Evolutionary conservation across 1,139 yeast species (phyloP).

Genomic region (Yamadazyma mexicana): DNA sequence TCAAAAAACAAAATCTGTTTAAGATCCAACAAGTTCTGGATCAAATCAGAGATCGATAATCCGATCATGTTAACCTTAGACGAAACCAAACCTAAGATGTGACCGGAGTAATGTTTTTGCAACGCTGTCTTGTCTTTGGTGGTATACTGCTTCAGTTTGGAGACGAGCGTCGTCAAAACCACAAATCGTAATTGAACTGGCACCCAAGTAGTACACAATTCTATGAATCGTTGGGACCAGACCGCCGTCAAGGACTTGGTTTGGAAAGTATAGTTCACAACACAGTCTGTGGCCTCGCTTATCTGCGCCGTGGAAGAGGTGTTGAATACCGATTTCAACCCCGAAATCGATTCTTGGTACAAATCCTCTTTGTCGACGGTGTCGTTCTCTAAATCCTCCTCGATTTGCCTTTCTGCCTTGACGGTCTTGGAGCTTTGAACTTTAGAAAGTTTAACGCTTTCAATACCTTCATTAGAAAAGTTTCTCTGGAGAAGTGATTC

Average conservation of each 20-base stretch:
- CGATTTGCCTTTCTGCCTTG: constrained; percentile 20
- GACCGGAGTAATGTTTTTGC: constrained; percentile 52
- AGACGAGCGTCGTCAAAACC: constrained; percentile 49
- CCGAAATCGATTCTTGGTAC: constrained; percentile 40
- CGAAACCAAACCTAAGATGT: constrained; percentile 67
- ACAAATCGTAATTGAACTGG: constrained; percentile 88
- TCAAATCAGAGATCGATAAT: constrained; percentile 79
- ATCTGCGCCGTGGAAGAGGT: constrained; percentile 53
- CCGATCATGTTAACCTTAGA: constrained; percentile 87
- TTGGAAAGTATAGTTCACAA: constrained; percentile 36
- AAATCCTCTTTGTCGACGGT: constrained; percentile 25
- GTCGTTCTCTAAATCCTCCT: constrained; percentile 33
- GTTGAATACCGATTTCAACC: constrained; percentile 50
- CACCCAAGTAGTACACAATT: constrained; percentile 70
- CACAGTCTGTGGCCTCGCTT: constrained; percentile 44
- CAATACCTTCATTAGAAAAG: constrained; percentile 18
- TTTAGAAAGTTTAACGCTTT: constrained; percentile 25
- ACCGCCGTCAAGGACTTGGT: constrained; percentile 19
- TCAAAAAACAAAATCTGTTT: constrained; percentile 50
- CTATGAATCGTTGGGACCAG: constrained; percentile 63
- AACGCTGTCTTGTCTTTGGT: constrained; percentile 25
- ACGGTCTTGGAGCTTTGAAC: constrained; percentile 27
- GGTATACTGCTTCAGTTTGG: constrained; percentile 26
- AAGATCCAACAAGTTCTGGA: constrained; percentile 60
- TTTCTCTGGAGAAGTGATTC: constrained; percentile 17